Evolutionary conservation across 2,329 filamentous ascomycete genomes (phyloP), one percentile per base, ranked within the genome.

Genomic region (Albophoma yamanashiensis): DNA sequence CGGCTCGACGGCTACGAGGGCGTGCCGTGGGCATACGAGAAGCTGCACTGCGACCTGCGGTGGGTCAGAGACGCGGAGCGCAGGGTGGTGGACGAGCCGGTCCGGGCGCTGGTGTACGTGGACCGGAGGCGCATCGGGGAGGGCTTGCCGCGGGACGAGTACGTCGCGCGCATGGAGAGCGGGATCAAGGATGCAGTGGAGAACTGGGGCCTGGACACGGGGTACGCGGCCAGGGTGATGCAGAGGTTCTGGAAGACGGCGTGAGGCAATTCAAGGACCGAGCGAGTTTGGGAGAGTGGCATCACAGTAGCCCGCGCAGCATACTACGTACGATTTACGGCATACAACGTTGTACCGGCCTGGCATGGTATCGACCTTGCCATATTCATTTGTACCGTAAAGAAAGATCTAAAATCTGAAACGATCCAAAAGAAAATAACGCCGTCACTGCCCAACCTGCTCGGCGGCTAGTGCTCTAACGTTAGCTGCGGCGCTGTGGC

Each of bases 1-100:
- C 62, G 59, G 0, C 75, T 88, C 0, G 85, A 88, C 66, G 56
- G 59, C 0, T 82, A 79, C 64, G 87, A 90, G 70, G 86, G 85
- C 47, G 87, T 89, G 0, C 84, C 85, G 0, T 65, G 67, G n/a
- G 79, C 79, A 1, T 89, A 89, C 67, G 77, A 79, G 53, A 88
- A 88, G 68, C 63, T 64, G 57, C 64, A 66, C 52, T 64, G 71
- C 42, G 73, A 79, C 45, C 66, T 72, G 27, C 63, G 63, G 27
- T 69, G 69, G 68, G 67, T 67, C 38, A 45, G 55, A 53, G 64
- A 67, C 56, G 62, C 63, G 7, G 61, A 64, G 17, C 64, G 62
- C 36, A 57, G 65, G 62, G 61, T 66, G 5, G 59, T 67, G 22
- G 64, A 65, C 25, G 65, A 64, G 60, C 59, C 64, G 45, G 59